Evolutionary conservation across 208 protist species (phyloP), one percentile per base, ranked within the genome.

Genomic region (Acanthamoeba lenticulata): DNA sequence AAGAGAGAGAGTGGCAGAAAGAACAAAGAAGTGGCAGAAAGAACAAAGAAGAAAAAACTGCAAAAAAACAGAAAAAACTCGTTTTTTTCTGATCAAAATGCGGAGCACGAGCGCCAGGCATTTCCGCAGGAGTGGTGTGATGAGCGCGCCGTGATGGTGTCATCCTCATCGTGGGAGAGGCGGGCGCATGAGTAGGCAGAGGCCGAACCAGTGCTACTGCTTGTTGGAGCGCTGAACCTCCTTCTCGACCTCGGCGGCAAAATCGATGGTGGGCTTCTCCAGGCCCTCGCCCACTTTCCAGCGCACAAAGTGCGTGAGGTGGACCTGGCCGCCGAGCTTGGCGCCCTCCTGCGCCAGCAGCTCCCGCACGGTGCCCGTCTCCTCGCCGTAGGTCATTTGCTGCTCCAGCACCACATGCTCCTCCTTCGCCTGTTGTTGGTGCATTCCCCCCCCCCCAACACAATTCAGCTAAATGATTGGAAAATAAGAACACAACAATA

Each of bases 281-380:
- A 91, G 85, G 27, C 85, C 85, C 13, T 91, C 85, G 29, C 85
- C 85, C 38, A 69, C 85, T 34, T 91, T 91, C 85, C 85, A 91
- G 85, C 85, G 85, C 27, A 91, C 52, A 34, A 91, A 91, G 85
- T 91, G 49, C 24, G 49, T 69, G 36, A 91, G 7, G 38, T 27
- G 15, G 29, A 91, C 17, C 36, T 29, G 45, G 5, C 27, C 55
- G 24, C 85, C 85, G 13, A 69, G n/a, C 49, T 44, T 69, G 13
- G 36, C 55, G 15, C 85, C 44, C 55, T 91, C 60, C 29, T 40
- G 32, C 40, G 42, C 85, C 36, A 91, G 42, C 11, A 91, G 60
- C n/a, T 91, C 85, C 40, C 55, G 49, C 49, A 91, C 85, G 36
- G 27, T 29, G 17, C 34, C 55, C n/a, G 85, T 69, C 38, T 42